Base-by-base conservation (phyloP, 306 rosid genomes). In the Vigna unguiculata region DNA sequence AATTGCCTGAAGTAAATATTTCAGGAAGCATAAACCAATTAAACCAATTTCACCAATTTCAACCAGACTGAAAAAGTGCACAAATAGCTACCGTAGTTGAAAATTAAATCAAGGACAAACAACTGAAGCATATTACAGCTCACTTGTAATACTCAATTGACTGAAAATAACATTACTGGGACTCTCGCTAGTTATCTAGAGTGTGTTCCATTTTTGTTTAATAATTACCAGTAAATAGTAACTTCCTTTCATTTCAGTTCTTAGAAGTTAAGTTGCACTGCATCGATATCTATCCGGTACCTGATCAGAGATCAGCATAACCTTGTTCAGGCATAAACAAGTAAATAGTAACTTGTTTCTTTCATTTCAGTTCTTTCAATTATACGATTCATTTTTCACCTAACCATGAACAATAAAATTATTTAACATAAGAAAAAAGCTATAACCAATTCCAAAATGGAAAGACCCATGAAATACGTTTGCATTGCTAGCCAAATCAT, bases 401-500 rank as follows among this genome's bases (percentile, higher is more conserved):
- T 8, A 34, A 1, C 12, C 68, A 62, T 4, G 36, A n/a, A 62
- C 47, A 34, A 34, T 13, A 61, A 20, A 34, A 34, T 36, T 36
- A 34, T 36, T 36, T 63, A 63, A 17, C 49, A 63, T 15, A 63
- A 36, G n/a, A 38, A 63, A 63, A 3, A n/a, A 62, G 28, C 49
- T 38, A 15, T 63, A 10, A 17, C 11, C n/a, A 38, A 62, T 36
- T 17, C 9, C 28, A 63, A 9, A 28, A 38, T 36, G 49, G 28
- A 38, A 63, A 10, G 49, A 17, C 49, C 49, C 48, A 36, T n/a
- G 46, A 38, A 38, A 36, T 60, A 60, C 38, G 24, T 7, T 60
- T 32, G 9, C 24, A 62, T 34, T 62, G 69, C 25, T 34, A 62
- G 69, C 69, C 69, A 34, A 32, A 62, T 62, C 69, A 62, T n/a